Evolutionary conservation across 805 yeast species (phyloP), one percentile per base, ranked within the genome.

Genomic region (Kluyveromyces dobzhanskii): DNA sequence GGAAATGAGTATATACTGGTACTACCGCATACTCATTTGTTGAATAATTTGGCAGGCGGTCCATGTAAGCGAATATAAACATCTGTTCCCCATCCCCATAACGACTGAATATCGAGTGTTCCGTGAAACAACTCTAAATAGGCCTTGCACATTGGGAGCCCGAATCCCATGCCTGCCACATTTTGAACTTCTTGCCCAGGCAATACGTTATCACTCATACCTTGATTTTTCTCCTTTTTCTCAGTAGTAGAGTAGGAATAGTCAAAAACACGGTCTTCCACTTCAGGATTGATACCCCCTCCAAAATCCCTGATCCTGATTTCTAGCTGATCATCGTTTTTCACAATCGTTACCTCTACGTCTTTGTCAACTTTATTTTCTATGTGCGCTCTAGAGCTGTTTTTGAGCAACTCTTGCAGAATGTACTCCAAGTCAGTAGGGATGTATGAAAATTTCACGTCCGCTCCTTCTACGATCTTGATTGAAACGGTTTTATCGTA

Each of bases 81-180:
- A 48, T 80, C 87, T 0, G 90, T 81, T 3, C 95, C 95, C 70
- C 78, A 70, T 1, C 92, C 90, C 60, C 73, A 73, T 42, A 81
- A 70, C 35, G 81, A 76, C 55, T 83, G 86, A 21, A 85, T 66
- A 43, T 76, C 76, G 37, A 85, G 67, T 33, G 66, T 67, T 2
- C 92, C 92, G 30, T 80, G 81, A 55, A 83, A 81, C 54, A 80
- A 70, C 51, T 78, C 83, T 23, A 81, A 76, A 50, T 83, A 83
- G 0, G 85, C 81, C 49, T 76, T 66, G 44, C 88, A 83, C 45
- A 90, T 65, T 5, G 97, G 97, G 40, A 90, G 61, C 0, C 98
- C 98, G 56, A 86, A 90, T 0, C 97, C 97, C 84, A 92, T 83
- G 0, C 98, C 98, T 0, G 97, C 95, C 26, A 90, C 73, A 17